These are phyloP conservation scores for Lasiodiplodia gonubiensis DNA, from an alignment of 2,329 filamentous ascomycete genomes.

Conservation along the genomic window DNA sequence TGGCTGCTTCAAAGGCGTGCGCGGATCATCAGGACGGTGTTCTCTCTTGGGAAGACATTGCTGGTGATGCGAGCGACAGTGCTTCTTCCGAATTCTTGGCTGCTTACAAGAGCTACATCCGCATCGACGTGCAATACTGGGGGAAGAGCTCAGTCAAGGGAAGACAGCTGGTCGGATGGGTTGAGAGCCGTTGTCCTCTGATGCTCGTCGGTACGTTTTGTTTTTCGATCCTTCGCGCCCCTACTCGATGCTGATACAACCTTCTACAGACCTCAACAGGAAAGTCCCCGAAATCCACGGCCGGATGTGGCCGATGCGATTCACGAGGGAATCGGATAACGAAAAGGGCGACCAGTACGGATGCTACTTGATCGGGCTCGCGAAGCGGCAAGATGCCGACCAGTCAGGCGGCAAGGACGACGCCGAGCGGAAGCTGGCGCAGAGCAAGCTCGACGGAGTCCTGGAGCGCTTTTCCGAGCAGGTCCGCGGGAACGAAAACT, in stretches of 20 bases:
- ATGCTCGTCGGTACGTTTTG: conserved; percentile 62
- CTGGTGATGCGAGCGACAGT: conserved; percentile 39
- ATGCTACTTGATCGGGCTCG: conserved; percentile 66
- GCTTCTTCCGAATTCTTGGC: conserved; percentile 58
- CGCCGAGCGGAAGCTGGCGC: conserved; percentile 49
- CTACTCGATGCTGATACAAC: conserved; percentile 15
- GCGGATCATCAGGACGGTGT: not conserved
- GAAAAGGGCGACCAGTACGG: conserved; percentile 60
- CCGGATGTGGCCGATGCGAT: conserved; percentile 68
- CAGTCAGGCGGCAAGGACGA: conserved; percentile 34
- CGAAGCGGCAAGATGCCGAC: conserved; percentile 30
- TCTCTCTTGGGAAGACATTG: conserved; percentile 53
- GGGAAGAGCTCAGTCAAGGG: conserved; percentile 62
- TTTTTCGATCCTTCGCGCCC: too few species aligned
- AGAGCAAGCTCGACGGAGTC: conserved; percentile 50
- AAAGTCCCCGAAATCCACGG: conserved; percentile 58
- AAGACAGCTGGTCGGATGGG: conserved; percentile 64
- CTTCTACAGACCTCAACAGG: conserved; percentile 58
- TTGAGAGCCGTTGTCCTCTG: conserved; percentile 65
- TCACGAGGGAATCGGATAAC: conserved; percentile 41
- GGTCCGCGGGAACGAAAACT: conserved; percentile 42
- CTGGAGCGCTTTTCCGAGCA: conserved; percentile 45
- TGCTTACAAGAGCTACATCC: conserved; percentile 61
- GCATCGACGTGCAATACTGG: conserved; percentile 70
- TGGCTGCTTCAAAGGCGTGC: conserved; percentile 45